Conservation (phyloP, 768 basidiomycete genomes). For the Naematelia encephala region DNA sequence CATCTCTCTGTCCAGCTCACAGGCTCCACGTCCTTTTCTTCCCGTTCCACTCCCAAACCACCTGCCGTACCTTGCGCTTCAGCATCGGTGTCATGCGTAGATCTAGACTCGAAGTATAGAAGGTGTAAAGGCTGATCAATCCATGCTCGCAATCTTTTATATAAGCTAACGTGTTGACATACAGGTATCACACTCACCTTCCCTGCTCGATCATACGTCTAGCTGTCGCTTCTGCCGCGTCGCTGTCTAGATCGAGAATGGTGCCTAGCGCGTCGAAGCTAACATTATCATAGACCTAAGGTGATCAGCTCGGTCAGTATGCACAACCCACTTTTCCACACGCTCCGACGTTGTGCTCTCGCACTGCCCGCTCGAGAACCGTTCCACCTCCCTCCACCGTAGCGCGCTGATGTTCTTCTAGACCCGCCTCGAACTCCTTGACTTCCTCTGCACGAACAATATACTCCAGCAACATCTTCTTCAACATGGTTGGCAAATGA, state of each 20-base stretch:
- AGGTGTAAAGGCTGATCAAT: conserved; percentile 95
- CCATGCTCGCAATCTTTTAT: conserved; percentile 64
- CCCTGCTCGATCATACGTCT: conserved; percentile 92
- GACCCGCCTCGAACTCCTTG: conserved; percentile 77
- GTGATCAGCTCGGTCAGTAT: neutral
- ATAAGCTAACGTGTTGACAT: conserved; percentile 5
- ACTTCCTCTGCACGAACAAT: conserved; percentile 88
- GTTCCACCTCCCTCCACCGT: conserved; percentile 83
- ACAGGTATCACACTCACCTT: conserved; percentile 57
- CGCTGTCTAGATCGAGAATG: conserved; percentile 72
- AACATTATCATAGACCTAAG: conserved; percentile 83
- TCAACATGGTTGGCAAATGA: conserved; percentile 60
- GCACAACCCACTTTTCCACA: conserved; percentile 67
- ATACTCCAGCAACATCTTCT: conserved; percentile 98
- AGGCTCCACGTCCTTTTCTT: conserved; percentile 69
- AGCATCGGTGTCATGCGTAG: conserved; percentile 65
- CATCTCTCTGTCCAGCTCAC: conserved; percentile 91
- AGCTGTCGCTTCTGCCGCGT: neutral
- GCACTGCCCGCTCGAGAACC: conserved; percentile 92
- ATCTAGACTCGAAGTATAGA: conserved; percentile 84
- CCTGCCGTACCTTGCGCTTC: conserved; percentile 92
- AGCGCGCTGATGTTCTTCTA: conserved; percentile 93
- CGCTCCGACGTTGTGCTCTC: conserved; percentile 97
- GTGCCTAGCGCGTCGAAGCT: conserved; percentile 90
- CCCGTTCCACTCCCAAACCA: conserved; percentile 80